These are phyloP conservation scores for Leptographium radiaticola DNA, from an alignment of 2,329 filamentous ascomycete genomes.

Conservation along the genomic window DNA sequence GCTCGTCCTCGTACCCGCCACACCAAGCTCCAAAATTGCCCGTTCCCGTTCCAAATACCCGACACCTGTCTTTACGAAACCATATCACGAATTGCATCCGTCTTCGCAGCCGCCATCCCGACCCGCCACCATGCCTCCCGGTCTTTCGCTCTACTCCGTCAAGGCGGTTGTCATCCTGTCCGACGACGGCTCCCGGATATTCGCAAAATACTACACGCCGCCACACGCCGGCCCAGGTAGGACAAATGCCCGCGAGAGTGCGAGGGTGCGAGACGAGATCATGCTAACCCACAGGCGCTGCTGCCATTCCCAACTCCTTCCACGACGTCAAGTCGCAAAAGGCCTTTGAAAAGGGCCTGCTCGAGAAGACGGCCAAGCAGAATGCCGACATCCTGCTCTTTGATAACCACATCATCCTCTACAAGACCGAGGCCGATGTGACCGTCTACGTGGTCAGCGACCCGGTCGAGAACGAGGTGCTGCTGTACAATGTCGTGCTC, in stretches of 20 bases:
- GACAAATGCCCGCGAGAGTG: slow-evolving; percentile 6
- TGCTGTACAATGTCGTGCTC: slow-evolving; percentile 88
- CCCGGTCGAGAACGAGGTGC: slow-evolving; percentile 89
- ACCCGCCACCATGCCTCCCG: slow-evolving; percentile 12
- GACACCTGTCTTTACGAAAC: not conserved
- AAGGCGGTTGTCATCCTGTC: slow-evolving; percentile 44
- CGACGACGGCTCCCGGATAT: slow-evolving; percentile 82
- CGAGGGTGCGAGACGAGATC: not conserved
- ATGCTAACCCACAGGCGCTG: not conserved
- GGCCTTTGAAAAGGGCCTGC: slow-evolving; percentile 86
- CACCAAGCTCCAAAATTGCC: not conserved
- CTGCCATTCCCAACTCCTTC: slow-evolving; percentile 43
- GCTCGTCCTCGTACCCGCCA: no score
- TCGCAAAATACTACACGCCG: slow-evolving; percentile 79
- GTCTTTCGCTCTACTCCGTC: slow-evolving; percentile 14
- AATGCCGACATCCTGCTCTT: slow-evolving; percentile 93
- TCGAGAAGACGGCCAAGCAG: slow-evolving; percentile 93
- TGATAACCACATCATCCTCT: slow-evolving; percentile 90
- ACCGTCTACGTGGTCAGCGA: slow-evolving; percentile 87
- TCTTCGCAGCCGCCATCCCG: not conserved
- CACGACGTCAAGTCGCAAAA: slow-evolving; percentile 86
- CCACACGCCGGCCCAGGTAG: slow-evolving; percentile 31
- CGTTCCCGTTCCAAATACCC: not conserved
- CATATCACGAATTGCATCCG: not conserved
- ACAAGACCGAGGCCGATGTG: slow-evolving; percentile 95